phyloP scores from a whole-genome alignment of 352 stramenopile genomes.

The Chrysophaeum taylorii region DNA sequence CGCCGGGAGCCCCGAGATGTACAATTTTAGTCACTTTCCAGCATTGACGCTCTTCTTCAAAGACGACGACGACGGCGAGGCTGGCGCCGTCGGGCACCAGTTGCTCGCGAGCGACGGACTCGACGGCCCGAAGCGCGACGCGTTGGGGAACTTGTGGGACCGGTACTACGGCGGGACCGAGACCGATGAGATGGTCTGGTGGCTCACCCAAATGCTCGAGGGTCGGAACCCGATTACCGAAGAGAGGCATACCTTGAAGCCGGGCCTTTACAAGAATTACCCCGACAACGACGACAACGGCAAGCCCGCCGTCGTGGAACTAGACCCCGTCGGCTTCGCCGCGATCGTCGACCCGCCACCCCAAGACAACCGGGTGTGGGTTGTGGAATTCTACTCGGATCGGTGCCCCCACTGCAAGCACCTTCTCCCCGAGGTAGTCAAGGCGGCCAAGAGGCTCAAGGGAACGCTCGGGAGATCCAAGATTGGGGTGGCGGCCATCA shows the following conservation, averaged over 20 bases:
- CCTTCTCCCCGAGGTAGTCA: conserved; percentile 15
- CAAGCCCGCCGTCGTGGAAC: conserved; percentile 7
- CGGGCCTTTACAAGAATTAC: conserved; percentile 21
- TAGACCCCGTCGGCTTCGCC: neutral
- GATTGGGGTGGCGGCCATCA: neutral
- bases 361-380: conserved; percentile 16
- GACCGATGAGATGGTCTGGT: conserved; percentile 20
- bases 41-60: conserved; percentile 11
- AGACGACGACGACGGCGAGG: conserved; percentile 11
- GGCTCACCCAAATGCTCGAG: conserved; percentile 6
- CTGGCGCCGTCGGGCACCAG: neutral
- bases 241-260: conserved; percentile 10
- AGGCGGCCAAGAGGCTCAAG: conserved; percentile 9
- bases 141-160: neutral
- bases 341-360: too few species aligned
- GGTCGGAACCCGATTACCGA: conserved; percentile 20
- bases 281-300: neutral
- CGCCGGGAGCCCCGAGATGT: conserved; percentile 18
- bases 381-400: conserved; percentile 25
- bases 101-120: neutral
- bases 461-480: neutral
- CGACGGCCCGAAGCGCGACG: neutral
- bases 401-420: conserved; percentile 22
- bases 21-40: conserved; percentile 20
- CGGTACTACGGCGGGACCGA: conserved; percentile 16